Conservation (phyloP, 1,139 yeast genomes). For the Candida glucosophila region DNA sequence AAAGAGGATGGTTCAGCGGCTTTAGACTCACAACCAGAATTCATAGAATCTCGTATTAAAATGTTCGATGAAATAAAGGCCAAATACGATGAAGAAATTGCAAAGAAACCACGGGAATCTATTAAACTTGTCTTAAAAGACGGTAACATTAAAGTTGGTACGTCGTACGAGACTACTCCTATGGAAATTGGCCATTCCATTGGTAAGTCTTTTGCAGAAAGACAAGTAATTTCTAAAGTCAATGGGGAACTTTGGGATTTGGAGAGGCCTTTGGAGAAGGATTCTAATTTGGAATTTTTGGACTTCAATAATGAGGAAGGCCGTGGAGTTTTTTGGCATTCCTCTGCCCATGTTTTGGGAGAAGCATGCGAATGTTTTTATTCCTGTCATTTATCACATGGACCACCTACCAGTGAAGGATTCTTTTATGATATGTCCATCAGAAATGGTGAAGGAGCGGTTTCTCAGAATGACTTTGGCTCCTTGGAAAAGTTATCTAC, state of each 20-base stretch:
- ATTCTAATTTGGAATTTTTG: slow-evolving; percentile 58
- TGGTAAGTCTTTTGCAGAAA: slow-evolving; percentile 75
- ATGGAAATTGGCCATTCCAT: slow-evolving; percentile 75
- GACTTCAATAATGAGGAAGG: slow-evolving; percentile 77
- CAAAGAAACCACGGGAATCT: slow-evolving; percentile 47
- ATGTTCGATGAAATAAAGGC: slow-evolving; percentile 77
- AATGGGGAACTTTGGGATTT: slow-evolving; percentile 92
- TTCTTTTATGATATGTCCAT: slow-evolving; percentile 96
- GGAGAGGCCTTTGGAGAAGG: slow-evolving; percentile 84
- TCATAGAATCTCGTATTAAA: slow-evolving; percentile 68
- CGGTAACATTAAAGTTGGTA: slow-evolving; percentile 71
- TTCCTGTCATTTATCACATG: slow-evolving; percentile 81
- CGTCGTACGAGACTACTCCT: slow-evolving; percentile 87
- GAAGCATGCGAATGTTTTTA: slow-evolving; percentile 96
- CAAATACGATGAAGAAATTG: slow-evolving; percentile 65
- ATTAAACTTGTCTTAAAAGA: slow-evolving; percentile 81
- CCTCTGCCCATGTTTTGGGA: slow-evolving; percentile 96
- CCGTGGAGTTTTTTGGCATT: slow-evolving; percentile 96
- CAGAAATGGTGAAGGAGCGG: slow-evolving; percentile 65
- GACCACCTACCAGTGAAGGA: slow-evolving; percentile 98
- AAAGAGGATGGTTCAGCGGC: too few relatives aligned
- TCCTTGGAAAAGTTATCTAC: slow-evolving; percentile 83
- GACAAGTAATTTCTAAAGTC: slow-evolving; percentile 86
- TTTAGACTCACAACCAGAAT: slow-evolving; percentile 73
- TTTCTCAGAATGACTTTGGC: slow-evolving; percentile 75